Base-by-base conservation (phyloP, 2,329 filamentous ascomycete genomes). In the Conoideocrella luteorostrata region DNA sequence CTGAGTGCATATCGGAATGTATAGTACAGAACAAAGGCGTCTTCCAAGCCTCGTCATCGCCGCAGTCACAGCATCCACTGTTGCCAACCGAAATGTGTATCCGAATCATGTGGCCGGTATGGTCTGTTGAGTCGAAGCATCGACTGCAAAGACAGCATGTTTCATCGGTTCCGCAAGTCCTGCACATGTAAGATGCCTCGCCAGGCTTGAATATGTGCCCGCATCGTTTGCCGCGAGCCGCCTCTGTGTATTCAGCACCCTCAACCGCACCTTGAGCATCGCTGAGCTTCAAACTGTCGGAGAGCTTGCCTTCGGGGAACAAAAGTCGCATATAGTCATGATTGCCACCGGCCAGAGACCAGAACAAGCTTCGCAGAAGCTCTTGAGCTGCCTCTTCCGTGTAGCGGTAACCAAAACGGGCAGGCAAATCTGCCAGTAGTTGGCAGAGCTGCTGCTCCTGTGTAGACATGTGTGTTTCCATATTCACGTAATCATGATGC, bases 191-290 rank as follows among this genome's bases (percentile, higher is more conserved):
- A 47, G 88, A 91, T 45, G 89, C 90, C 70, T 98, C 93, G 40
- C 91, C 93, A 12, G 80, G 77, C 66, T 91, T 91, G 75, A 98
- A 95, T 50, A 98, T 97, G 69, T 98, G 94, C 4, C 93, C 94
- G 62, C 93, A 98, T 37, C 89, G 84, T 65, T 94, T 94, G 44
- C 94, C 93, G 53, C 88, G 81, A 12, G 93, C 93, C 6, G 86
- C 85, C 53, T 91, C 86, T 17, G 88, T 93, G 61, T 97, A 98
- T 63, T 98, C 94, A 24, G 91, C 88, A 10, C 93, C 91, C 58
- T 95, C 89, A 46, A 88, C 75, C n/a, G 88, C 88, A 15, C 90
- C 91, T 61, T 98, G 94, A 13, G 90, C 90, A 55, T 88, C 82
- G 48, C 85, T 79, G 30, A 98, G 72, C 64, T 86, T 93, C 76